Base-by-base conservation (phyloP, 768 basidiomycete species). In the Hericium rajendrae region DNA sequence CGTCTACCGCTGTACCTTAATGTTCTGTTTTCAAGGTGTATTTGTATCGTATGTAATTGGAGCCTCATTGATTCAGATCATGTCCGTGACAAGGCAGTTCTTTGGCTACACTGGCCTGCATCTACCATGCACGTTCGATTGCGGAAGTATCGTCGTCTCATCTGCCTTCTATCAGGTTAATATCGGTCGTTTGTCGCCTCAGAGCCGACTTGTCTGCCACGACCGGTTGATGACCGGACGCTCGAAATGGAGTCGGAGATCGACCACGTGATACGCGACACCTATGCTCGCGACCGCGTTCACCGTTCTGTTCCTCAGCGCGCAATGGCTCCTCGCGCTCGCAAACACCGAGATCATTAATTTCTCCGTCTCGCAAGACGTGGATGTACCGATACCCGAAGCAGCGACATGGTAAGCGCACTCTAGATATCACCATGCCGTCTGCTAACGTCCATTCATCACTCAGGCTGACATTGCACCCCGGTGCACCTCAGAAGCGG, bases 321-420 rank as follows among this genome's bases (percentile, higher is more conserved):
- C 38, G 6, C 54, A 54, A 41, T 41, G 11, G 9, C 22, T 48
- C 41, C 22, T 32, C 32, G 46, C 53, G 10, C 55, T 61, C 20
- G 82, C 77, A 20, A 85, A 86, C 68, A 86, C 85, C 38, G 83
- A 86, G 70, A 85, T 86, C 62, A 68, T 82, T 66, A 82, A 81
- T 66, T 82, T 86, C 64, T 66, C 65, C 24, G 69, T 73, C 49
- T 62, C 68, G 15, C 67, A 67, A 43, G 63, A 60, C 6, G 53
- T 60, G 16, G 65, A 66, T 37, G 50, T 66, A 43, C 57, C 26
- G 18, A 65, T 58, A 46, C 65, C 65, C 38, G 71, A 72, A 69
- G 53, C 61, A 2, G 38, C 57, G 13, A 51, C 73, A 38, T 67
- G 73, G 63, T 61, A 57, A 46, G 64, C 39, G 38, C 8, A 8